These are phyloP conservation scores for Vigna hirtella DNA, from an alignment of 306 rosid species.

Conservation along the genomic window DNA sequence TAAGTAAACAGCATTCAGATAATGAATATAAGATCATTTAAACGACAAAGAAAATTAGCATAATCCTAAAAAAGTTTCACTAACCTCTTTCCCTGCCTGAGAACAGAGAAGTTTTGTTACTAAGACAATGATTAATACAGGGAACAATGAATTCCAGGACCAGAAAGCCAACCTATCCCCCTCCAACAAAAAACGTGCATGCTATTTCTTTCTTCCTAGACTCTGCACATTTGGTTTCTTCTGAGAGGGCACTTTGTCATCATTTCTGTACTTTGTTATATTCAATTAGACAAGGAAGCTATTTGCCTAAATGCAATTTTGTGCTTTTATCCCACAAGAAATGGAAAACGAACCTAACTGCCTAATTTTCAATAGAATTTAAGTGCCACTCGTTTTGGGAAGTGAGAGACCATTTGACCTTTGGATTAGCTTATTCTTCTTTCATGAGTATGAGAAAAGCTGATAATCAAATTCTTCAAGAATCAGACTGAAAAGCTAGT, in stretches of 20 bases:
- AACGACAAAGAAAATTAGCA: conserved; percentile 28
- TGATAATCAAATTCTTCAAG: no score
- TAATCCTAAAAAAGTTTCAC: conserved; percentile 4
- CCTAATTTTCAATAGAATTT: not conserved
- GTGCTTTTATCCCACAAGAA: not conserved
- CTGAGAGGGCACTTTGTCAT: no score
- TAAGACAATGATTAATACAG: not conserved
- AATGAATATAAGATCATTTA: conserved; percentile 16
- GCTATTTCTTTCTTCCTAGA: not conserved
- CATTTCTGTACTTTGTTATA: not conserved
- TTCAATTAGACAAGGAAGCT: no score
- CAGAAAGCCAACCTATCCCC: not conserved
- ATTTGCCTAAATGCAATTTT: not conserved
- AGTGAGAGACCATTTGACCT: conserved; percentile 1
- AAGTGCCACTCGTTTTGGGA: not conserved
- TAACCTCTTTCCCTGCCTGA: conserved; percentile 12
- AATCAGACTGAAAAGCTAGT: no score
- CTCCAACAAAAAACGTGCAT: no score
- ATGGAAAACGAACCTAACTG: not conserved
- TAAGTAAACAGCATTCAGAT: conserved; percentile 29
- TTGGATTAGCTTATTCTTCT: not conserved
- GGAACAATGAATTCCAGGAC: conserved; percentile 1
- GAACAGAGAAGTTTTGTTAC: conserved; percentile 17
- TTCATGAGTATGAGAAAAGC: no score
- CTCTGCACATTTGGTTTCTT: not conserved